These are phyloP conservation scores for Solanum tarijense DNA, from an alignment of 257 asterid genomes.

Conservation along the genomic window DNA sequence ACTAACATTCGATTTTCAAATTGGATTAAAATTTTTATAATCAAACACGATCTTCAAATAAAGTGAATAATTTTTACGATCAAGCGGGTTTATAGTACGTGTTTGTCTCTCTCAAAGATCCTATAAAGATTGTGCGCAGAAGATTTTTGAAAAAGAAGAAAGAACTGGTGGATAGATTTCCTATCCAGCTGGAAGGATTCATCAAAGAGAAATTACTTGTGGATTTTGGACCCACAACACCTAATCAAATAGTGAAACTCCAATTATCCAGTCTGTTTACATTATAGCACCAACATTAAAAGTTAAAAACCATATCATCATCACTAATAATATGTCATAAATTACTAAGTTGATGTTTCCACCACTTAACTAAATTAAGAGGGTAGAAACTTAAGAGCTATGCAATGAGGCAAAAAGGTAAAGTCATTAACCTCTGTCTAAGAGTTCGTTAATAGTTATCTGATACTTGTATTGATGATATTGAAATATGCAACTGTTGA, in stretches of 20 bases:
- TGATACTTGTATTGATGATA: not conserved
- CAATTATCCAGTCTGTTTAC: not conserved
- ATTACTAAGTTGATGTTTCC: not conserved
- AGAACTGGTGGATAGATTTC: not conserved
- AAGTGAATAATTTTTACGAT: not conserved
- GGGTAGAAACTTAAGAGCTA: not conserved
- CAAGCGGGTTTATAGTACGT: not conserved
- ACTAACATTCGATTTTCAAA: not conserved
- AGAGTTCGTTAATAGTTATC: not conserved
- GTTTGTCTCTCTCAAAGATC: not conserved
- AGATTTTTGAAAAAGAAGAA: not conserved
- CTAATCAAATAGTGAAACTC: not conserved
- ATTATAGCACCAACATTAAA: not conserved
- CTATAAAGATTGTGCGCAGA: not conserved
- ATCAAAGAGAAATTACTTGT: not conserved
- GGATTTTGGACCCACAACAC: not conserved
- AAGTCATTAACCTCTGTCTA: not conserved
- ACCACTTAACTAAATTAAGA: not conserved
- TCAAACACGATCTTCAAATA: not conserved
- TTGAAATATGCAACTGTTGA: not conserved
- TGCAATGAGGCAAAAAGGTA: not conserved
- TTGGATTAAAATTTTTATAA: no score
- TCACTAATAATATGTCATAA: not conserved
- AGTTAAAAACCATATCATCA: not conserved
- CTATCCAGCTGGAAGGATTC: not conserved